Evolutionary conservation across 2,329 filamentous ascomycete genomes (phyloP).

Genomic region (Calonectria pseudoturangicola): DNA sequence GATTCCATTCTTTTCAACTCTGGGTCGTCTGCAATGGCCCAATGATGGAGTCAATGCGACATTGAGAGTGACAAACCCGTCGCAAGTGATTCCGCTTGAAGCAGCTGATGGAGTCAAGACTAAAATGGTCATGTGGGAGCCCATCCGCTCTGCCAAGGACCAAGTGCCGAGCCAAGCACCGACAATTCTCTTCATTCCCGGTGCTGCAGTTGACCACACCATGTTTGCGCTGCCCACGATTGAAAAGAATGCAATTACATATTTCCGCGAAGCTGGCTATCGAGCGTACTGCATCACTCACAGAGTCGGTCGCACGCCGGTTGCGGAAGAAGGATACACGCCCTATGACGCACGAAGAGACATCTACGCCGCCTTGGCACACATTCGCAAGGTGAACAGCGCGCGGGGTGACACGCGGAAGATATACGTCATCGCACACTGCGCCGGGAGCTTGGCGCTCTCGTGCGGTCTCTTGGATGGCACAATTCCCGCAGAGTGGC

Average conservation of each 20-base stretch:
- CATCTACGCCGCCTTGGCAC: slow-evolving; percentile 72
- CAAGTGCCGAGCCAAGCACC: background rate
- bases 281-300: slow-evolving; percentile 74
- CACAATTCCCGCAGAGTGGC: slow-evolving; percentile 73
- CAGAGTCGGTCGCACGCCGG: slow-evolving; percentile 73
- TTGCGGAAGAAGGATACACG: slow-evolving; percentile 73
- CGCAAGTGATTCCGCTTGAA: slow-evolving; percentile 64
- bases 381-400: slow-evolving; percentile 66
- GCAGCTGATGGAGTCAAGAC: slow-evolving; percentile 73
- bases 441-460: slow-evolving; percentile 77
- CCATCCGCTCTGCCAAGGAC: slow-evolving; percentile 57
- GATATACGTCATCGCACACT: slow-evolving; percentile 77
- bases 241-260: slow-evolving; percentile 76
- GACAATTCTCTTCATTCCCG: slow-evolving; percentile 75
- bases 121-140: slow-evolving; percentile 74
- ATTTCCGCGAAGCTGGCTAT: slow-evolving; percentile 77
- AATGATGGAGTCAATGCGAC: slow-evolving; percentile 25
- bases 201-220: slow-evolving; percentile 78
- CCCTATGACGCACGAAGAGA: slow-evolving; percentile 77
- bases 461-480: slow-evolving; percentile 76
- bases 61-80: slow-evolving; percentile 54
- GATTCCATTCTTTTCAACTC: slow-evolving; percentile 45
- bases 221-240: slow-evolving; percentile 79
- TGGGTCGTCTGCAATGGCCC: slow-evolving; percentile 47
- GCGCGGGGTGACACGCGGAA: slow-evolving; percentile 52